A percentile compares a stretch with the other conserved stretches of the same genome.
These are phyloP conservation scores for Pichia kluyveri DNA, from an alignment of 805 yeast species.

Conservation along the genomic window DNA sequence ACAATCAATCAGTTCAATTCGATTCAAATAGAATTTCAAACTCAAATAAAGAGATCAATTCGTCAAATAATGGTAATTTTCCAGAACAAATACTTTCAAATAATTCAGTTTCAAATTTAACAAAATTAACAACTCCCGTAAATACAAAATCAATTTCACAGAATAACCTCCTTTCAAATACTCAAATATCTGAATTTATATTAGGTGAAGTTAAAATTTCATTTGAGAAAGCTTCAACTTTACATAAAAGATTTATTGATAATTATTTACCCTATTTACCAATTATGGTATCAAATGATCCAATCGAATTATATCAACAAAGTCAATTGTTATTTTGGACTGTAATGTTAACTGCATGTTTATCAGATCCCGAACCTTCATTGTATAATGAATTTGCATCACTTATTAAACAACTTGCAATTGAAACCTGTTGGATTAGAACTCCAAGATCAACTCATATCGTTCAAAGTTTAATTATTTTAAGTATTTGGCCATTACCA, in stretches of 20 bases:
- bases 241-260: slow-evolving; percentile 60
- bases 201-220: slow-evolving; percentile 70
- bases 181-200: slow-evolving; percentile 49
- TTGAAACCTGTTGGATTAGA: slow-evolving; percentile 86
- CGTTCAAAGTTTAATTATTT: slow-evolving; percentile 78
- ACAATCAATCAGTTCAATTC: slow-evolving; percentile 13
- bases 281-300: slow-evolving; percentile 59
- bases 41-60: no score
- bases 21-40: neutral
- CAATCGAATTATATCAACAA: slow-evolving; percentile 71
- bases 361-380: slow-evolving; percentile 81
- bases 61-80: neutral
- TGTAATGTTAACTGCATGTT: slow-evolving; percentile 75
- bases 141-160: slow-evolving; percentile 13
- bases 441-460: slow-evolving; percentile 93
- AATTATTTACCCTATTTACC: slow-evolving; percentile 74
- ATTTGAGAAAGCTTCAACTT: slow-evolving; percentile 54
- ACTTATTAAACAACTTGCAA: slow-evolving; percentile 76
- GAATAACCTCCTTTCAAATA: slow-evolving; percentile 15
- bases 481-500: slow-evolving; percentile 88
- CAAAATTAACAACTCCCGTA: slow-evolving; percentile 11
- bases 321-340: slow-evolving; percentile 88
- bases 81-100: neutral
- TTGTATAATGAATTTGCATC: slow-evolving; percentile 68
- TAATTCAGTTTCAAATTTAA: neutral